Evolutionary conservation across 75 land plant species (phyloP).

Genomic region (Pinus tabuliformis): DNA sequence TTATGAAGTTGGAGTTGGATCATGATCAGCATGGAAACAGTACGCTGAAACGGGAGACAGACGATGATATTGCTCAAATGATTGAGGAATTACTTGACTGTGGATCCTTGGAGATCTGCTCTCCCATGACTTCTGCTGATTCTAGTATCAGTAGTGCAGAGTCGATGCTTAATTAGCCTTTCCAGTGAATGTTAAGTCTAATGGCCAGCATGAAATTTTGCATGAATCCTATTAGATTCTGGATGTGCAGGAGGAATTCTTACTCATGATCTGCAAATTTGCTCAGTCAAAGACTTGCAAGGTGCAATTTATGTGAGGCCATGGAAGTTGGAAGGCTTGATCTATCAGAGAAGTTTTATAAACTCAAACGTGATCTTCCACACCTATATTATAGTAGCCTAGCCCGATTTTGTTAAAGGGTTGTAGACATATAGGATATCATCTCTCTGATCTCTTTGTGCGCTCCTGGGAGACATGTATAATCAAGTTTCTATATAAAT

Average conservation of each 20-base stretch:
- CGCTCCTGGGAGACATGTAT: not conserved
- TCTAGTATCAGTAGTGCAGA: slow-evolving; percentile 1
- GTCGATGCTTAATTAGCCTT: not conserved
- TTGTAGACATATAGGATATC: not conserved
- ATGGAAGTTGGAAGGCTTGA: not conserved
- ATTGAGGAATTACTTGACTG: slow-evolving; percentile 61
- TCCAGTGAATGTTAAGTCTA: not conserved
- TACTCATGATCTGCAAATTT: not conserved
- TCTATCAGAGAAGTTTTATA: not conserved
- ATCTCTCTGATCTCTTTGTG: not conserved
- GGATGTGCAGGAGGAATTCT: not conserved
- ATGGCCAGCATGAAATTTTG: not conserved
- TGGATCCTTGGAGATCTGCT: slow-evolving; percentile 34
- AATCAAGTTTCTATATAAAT: slow-evolving; percentile 2
- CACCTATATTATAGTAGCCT: not conserved
- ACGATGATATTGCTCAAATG: slow-evolving; percentile 58
- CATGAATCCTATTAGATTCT: not conserved
- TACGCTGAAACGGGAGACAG: slow-evolving; percentile 12
- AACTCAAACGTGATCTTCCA: not conserved
- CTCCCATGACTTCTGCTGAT: slow-evolving; percentile 6
- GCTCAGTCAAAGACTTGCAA: not conserved
- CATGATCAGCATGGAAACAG: slow-evolving; percentile 9
- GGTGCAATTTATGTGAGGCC: not conserved
- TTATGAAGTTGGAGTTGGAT: slow-evolving; percentile 11
- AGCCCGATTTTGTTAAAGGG: not conserved